phyloP scores from a whole-genome alignment of 148 eudicot genomes.

The Rheum nobile region DNA sequence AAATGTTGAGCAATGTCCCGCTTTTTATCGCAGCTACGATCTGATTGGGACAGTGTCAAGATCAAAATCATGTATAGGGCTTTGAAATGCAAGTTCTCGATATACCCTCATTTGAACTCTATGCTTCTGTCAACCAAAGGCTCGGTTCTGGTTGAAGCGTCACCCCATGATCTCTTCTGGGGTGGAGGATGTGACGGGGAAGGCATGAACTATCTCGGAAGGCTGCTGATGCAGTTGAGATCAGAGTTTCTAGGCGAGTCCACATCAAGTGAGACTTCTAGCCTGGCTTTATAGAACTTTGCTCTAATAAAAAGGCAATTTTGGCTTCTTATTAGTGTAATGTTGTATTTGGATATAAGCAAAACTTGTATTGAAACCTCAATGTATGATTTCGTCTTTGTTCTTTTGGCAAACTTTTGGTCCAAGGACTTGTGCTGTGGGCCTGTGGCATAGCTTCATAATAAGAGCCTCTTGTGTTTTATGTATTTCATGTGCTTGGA shows the following conservation, averaged over 20 bases:
- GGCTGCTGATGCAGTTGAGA: constrained; percentile 87
- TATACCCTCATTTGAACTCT: constrained; percentile 65
- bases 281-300: not conserved
- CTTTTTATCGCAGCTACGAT: constrained; percentile 42
- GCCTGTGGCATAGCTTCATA: too few species aligned
- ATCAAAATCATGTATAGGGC: constrained; percentile 74
- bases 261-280: constrained; percentile 16
- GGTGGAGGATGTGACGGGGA: constrained; percentile 99
- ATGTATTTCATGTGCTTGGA: not conserved
- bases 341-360: not conserved
- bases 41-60: constrained; percentile 78
- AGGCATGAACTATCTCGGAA: constrained; percentile 89
- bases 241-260: constrained; percentile 66
- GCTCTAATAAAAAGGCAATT: not conserved
- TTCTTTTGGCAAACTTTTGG: not conserved
- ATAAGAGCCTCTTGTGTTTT: not conserved
- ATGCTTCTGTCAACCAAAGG: constrained; percentile 73
- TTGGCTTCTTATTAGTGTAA: not conserved
- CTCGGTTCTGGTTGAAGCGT: constrained; percentile 79
- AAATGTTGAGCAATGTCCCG: not conserved
- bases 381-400: not conserved
- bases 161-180: constrained; percentile 97
- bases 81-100: constrained; percentile 74
- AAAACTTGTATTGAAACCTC: not conserved
- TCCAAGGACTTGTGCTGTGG: not conserved